Evolutionary conservation across 2,329 filamentous ascomycete genomes (phyloP), one percentile per base, ranked within the genome.

Genomic region (Ustulina deusta): DNA sequence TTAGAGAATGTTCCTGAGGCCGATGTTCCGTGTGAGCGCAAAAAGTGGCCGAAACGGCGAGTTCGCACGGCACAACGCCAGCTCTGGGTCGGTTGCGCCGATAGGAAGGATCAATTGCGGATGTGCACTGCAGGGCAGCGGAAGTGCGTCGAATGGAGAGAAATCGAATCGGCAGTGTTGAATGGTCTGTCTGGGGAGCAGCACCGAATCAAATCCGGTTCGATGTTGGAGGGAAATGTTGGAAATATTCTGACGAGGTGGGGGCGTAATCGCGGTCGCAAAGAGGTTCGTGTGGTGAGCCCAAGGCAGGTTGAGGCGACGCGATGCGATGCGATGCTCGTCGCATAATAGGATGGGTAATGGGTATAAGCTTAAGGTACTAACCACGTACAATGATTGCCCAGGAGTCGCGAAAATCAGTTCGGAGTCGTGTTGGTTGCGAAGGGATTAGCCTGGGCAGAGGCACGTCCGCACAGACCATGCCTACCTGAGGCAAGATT

Each of bases 351-450:
- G 17, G n/a, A 32, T 32, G 11, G 20, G 42, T 65, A 55, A n/a
- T n/a, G n/a, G 42, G 34, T 68, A 60, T 32, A 32, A 32, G 4
- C 7, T 32, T 25, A 46, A 46, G 57, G 38, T 63, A 61, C 63
- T 63, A 69, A 51, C 38, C 29, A 57, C 42, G 64, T 62, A 62
- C 64, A 64, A 48, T 55, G 40, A 63, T 58, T 64, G 55, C 46
- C 61, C 46, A 56, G 55, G 63, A 69, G 68, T 68, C 68, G 65
- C 68, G 65, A 68, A 70, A 70, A 63, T 62, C 65, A 65, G 34
- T 40, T 55, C 34, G 58, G 58, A 63, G 61, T 65, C 60, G 67
- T 69, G 63, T 66, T 61, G 62, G 66, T 54, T 65, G 58, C 58
- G 48, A 68, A 68, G 58, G 66, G 58, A 62, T 61, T 65, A 64